Evolutionary conservation across 2,329 filamentous ascomycete species (phyloP).

Genomic region (Aspergillus pseudoterreus): DNA sequence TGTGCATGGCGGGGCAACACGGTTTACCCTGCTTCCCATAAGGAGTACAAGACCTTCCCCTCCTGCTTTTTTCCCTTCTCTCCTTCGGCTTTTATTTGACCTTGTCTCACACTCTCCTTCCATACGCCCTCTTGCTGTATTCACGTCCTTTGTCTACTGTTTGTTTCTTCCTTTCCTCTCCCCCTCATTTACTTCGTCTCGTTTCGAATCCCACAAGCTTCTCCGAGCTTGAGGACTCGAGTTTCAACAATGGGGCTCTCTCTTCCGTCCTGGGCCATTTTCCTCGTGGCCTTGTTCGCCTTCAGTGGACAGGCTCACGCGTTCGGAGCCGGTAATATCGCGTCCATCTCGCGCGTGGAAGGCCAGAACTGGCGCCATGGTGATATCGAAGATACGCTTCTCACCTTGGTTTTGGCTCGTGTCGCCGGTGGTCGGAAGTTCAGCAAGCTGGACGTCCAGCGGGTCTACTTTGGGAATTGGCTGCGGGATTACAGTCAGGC

Average conservation of each 20-base stretch:
- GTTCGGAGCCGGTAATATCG: conserved; percentile 88
- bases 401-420: conserved; percentile 65
- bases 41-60: too few relatives aligned
- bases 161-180: not conserved
- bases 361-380: conserved; percentile 86
- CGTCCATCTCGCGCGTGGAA: conserved; percentile 73
- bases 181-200: not conserved
- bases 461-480: conserved; percentile 97
- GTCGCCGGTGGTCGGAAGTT: conserved; percentile 74
- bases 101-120: not conserved
- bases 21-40: too few relatives aligned
- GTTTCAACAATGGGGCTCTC: not conserved
- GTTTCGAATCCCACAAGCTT: not conserved
- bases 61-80: not conserved
- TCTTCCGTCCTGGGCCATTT: conserved; percentile 20
- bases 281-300: conserved; percentile 57
- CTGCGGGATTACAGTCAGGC: conserved; percentile 90
- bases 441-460: conserved; percentile 78
- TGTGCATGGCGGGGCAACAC: not conserved
- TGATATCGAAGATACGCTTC: conserved; percentile 87
- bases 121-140: not conserved
- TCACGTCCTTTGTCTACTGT: not conserved
- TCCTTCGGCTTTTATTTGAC: not conserved
- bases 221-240: not conserved
- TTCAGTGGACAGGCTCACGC: conserved; percentile 67